Base-by-base conservation (phyloP, 768 basidiomycete species). In the Tricholoma hemisulphureum region DNA sequence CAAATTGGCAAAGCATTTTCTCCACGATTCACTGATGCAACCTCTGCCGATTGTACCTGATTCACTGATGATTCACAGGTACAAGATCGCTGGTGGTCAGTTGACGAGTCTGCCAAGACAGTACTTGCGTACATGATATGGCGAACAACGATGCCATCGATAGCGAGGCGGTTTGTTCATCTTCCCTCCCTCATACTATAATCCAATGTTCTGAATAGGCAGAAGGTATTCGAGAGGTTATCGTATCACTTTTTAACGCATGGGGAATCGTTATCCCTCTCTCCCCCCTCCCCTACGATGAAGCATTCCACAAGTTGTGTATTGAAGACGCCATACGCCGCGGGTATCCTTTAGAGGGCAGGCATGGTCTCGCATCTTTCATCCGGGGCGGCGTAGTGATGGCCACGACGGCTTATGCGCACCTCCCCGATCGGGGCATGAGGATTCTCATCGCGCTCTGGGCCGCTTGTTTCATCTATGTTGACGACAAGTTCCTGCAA, bases 381-480 rank as follows among this genome's bases (percentile, higher is more conserved):
- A 64, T 77, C 34, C 66, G 67, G 7, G 59, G 64, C 2, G 76
- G 74, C 2, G 71, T 71, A 32, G 51, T 62, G 21, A 73, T 71
- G 39, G 65, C 67, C 21, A 53, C 53, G 8, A 68, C 60, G 1
- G 66, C 68, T 2, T 73, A 71, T 26, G 58, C 50, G 0, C 76
- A 77, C 58, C 63, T 78, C 6, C 48, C 51, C 8, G 52, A 69
- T 61, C 51, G 63, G 52, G 58, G 72, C 29, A 70, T 67, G 1
- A 66, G 66, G 50, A 67, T 75, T 6, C 67, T 71, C 57, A 73
- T 79, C 28, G 71, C 76, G 3, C 64, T 79, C 8, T 79, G 70
- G 59, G 79, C 78, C 1, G 69, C 76, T 0, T 74, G 69, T 45
- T 52, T 67, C n/a, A 70, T 72, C 50, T 73, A 63, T 39, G 56